phyloP scores from a whole-genome alignment of 2,329 filamentous ascomycete species.

The Penicillium expansum region DNA sequence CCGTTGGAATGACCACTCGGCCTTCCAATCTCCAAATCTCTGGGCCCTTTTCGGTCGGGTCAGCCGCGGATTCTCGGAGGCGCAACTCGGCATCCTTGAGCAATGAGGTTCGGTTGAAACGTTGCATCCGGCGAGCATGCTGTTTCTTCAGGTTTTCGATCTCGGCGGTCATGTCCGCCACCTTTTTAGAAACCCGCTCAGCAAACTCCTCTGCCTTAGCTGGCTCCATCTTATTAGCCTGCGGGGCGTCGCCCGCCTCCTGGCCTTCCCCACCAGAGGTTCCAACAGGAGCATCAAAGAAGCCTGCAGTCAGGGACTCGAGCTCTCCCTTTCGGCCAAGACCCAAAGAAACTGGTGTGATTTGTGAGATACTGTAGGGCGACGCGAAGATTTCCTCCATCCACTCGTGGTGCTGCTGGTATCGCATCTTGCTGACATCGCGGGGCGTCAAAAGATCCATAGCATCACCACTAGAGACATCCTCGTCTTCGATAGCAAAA shows the following conservation, averaged over 20 bases:
- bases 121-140: constrained; percentile 72
- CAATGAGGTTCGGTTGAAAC: constrained; percentile 67
- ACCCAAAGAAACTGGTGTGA: constrained; percentile 81
- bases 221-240: constrained; percentile 64
- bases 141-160: constrained; percentile 79
- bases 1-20: constrained; percentile 32
- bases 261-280: constrained; percentile 29
- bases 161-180: constrained; percentile 72
- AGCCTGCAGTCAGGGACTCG: constrained; percentile 74
- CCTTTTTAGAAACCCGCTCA: constrained; percentile 69
- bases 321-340: constrained; percentile 82
- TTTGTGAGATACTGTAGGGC: constrained; percentile 79
- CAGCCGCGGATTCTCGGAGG: constrained; percentile 63
- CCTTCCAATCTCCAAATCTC: constrained; percentile 66
- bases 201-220: constrained; percentile 83
- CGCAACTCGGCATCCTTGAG: constrained; percentile 74
- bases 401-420: constrained; percentile 96
- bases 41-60: constrained; percentile 52
- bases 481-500: constrained; percentile 74
- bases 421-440: constrained; percentile 82
- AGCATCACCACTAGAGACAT: constrained; percentile 79
- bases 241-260: constrained; percentile 30
- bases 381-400: constrained; percentile 97
- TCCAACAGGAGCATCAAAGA: constrained; percentile 64
- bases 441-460: constrained; percentile 86